These are phyloP conservation scores for Cardiospermum halicacabum DNA, from an alignment of 345 rosid species.

Conservation along the genomic window DNA sequence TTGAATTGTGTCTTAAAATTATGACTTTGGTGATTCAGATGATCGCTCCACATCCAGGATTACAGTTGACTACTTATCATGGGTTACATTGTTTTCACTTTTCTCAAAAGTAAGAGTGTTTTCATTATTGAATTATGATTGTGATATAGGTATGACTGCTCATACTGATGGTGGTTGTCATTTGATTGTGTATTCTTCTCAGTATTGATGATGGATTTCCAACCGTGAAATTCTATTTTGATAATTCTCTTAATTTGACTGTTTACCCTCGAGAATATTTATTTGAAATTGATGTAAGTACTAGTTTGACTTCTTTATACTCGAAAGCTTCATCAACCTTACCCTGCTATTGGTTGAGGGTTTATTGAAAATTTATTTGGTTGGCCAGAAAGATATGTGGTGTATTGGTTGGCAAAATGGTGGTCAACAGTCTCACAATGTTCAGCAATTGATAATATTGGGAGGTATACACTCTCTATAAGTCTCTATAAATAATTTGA, in stretches of 20 bases:
- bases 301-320: not conserved
- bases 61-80: constrained; percentile 47
- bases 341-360: no score
- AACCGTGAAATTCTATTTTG: constrained; percentile 52
- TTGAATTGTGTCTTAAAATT: not conserved
- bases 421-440: constrained; percentile 50
- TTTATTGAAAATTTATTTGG: constrained; percentile 1
- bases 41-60: constrained; percentile 39
- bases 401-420: constrained; percentile 85
- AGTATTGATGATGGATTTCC: constrained; percentile 73
- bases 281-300: constrained; percentile 59
- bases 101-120: constrained; percentile 58
- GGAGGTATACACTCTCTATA: constrained; percentile 53
- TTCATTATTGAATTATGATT: no score
- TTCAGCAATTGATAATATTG: constrained; percentile 56
- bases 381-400: constrained; percentile 50
- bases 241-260: constrained; percentile 47
- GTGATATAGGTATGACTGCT: no score
- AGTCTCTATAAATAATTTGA: no score
- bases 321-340: no score
- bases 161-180: no score
- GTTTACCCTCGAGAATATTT: constrained; percentile 74
- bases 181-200: constrained; percentile 32
- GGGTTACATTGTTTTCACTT: constrained; percentile 64
- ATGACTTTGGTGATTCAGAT: constrained; percentile 33